These are phyloP conservation scores for Pterulicium gracile DNA, from an alignment of 1,284 basidiomycete genomes.

Conservation along the genomic window DNA sequence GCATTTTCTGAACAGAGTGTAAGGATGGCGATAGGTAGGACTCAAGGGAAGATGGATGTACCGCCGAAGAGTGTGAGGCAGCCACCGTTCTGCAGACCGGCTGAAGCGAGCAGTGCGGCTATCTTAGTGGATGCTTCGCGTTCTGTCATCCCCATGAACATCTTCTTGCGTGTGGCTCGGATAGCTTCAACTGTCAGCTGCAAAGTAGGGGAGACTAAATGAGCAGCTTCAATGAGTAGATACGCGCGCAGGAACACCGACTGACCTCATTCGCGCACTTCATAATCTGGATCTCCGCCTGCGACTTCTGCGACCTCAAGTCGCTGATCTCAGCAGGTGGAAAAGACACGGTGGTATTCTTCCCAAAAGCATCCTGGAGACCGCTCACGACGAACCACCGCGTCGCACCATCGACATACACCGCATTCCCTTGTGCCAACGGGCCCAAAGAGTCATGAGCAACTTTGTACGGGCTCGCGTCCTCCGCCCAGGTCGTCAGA, in stretches of 20 bases:
- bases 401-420: constrained; percentile 54
- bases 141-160: constrained; percentile 69
- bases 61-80: constrained; percentile 73
- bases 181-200: constrained; percentile 72
- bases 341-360: constrained; percentile 24
- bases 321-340: constrained; percentile 45
- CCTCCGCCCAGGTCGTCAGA: constrained; percentile 69
- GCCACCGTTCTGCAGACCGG: constrained; percentile 47
- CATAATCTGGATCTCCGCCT: constrained; percentile 59
- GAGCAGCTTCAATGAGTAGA: constrained; percentile 4
- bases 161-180: constrained; percentile 46
- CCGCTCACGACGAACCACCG: constrained; percentile 56
- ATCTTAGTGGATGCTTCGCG: constrained; percentile 54
- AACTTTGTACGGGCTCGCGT: constrained; percentile 53
- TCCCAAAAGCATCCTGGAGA: constrained; percentile 33
- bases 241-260: constrained; percentile 1
- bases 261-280: constrained; percentile 73
- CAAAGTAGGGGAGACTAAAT: constrained; percentile 1
- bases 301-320: constrained; percentile 66
- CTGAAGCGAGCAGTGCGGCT: constrained; percentile 37
- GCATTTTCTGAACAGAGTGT: constrained; percentile 52
- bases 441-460: constrained; percentile 36
- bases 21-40: not conserved
- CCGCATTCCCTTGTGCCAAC: constrained; percentile 19
- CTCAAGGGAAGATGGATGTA: constrained; percentile 20